A percentile compares a stretch with the other conserved stretches of the same genome.
These are phyloP conservation scores for Venturia aucupariae DNA, from an alignment of 2,329 filamentous ascomycete genomes.

Conservation along the genomic window DNA sequence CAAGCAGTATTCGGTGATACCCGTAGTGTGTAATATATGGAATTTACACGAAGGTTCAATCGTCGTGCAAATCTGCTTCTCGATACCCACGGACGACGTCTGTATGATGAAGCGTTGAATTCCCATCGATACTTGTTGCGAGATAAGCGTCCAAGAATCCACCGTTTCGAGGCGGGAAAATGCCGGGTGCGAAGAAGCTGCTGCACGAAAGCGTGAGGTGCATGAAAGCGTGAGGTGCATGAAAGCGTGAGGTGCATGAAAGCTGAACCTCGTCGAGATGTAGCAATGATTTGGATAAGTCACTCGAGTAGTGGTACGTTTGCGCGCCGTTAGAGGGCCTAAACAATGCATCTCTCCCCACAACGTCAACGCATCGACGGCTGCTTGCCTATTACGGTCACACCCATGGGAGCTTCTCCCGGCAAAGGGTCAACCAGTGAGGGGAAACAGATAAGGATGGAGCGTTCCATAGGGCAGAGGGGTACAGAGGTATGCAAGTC, in stretches of 20 bases:
- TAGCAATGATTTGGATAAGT: background rate
- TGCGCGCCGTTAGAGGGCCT: too few relatives aligned
- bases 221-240: slow-evolving; percentile 2
- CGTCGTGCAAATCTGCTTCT: too few relatives aligned
- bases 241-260: background rate
- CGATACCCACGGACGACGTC: background rate
- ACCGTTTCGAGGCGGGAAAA: background rate
- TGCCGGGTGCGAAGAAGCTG: background rate
- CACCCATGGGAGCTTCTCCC: background rate
- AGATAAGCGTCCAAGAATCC: background rate
- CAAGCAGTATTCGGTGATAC: background rate
- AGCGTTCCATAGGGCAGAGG: background rate
- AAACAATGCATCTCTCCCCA: too few relatives aligned
- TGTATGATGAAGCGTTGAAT: background rate
- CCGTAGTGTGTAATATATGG: too few relatives aligned
- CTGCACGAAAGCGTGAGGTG: background rate
- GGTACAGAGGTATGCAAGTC: background rate
- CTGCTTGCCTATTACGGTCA: background rate
- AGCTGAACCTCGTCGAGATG: background rate
- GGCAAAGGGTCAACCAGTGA: background rate
- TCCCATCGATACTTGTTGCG: background rate
- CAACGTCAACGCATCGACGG: background rate
- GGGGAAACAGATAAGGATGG: background rate
- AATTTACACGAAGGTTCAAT: too few relatives aligned
- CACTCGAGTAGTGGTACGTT: too few relatives aligned